Percentiles rank a stretch among this genome's conserved stretches.
Evolutionary conservation across 345 rosid species (phyloP).

Genomic region (Pugionium cornutum): DNA sequence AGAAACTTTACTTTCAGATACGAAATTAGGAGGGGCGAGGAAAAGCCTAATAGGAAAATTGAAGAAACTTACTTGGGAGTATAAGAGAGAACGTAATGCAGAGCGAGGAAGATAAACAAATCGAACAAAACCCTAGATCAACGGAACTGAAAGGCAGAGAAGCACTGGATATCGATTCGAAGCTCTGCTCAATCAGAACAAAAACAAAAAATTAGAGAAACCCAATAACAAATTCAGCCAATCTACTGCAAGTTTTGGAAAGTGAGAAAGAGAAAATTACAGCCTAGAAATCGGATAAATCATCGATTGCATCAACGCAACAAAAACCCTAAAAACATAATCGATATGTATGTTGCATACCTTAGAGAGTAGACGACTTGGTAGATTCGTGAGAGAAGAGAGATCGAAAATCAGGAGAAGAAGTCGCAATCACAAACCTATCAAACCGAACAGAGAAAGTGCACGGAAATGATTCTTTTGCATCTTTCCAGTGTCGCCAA

Average conservation of each 20-base stretch:
- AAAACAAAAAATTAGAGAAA: background rate
- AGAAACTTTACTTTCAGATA: too few species aligned
- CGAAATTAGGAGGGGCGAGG: too few species aligned
- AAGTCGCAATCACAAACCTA: background rate
- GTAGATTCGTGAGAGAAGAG: constrained; percentile 8
- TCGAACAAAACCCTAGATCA: background rate
- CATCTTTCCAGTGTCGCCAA: background rate
- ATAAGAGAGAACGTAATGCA: too few species aligned
- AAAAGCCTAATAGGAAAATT: too few species aligned
- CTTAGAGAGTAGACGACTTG: background rate
- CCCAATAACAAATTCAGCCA: background rate
- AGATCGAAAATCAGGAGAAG: constrained; percentile 1
- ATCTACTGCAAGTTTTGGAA: constrained; percentile 1
- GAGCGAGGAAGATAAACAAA: too few species aligned
- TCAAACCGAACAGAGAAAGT: background rate
- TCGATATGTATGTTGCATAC: background rate
- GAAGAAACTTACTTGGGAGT: too few species aligned
- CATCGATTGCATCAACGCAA: background rate
- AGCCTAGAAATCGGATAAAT: background rate
- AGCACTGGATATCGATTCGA: background rate
- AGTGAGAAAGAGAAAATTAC: background rate
- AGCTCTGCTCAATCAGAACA: background rate
- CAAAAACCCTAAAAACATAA: background rate
- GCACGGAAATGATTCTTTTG: background rate
- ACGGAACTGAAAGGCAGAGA: background rate